Evolutionary conservation across 169 alveolate species (phyloP).

Genomic region (Neospora caninum): DNA sequence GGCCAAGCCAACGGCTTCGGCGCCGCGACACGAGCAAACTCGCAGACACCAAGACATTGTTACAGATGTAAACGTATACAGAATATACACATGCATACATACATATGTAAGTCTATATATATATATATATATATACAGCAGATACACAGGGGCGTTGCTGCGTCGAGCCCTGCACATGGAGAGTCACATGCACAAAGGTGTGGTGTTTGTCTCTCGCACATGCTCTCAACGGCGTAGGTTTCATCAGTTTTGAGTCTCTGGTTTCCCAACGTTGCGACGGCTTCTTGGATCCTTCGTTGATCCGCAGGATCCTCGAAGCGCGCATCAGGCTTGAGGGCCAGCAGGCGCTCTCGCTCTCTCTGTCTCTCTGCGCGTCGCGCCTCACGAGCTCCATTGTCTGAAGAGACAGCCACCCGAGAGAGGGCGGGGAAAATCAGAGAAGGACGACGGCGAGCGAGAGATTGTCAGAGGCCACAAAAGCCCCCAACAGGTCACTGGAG

Average conservation of each 20-base stretch:
- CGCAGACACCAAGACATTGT: no score
- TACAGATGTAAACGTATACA: no score
- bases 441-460: no score
- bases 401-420: not conserved
- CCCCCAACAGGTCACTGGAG: no score
- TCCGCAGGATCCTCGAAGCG: not conserved
- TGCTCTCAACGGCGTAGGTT: not conserved
- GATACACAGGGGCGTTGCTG: no score
- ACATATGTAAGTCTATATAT: no score
- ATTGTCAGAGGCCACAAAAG: no score
- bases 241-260: conserved; percentile 18
- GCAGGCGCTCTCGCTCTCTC: not conserved
- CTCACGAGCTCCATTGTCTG: not conserved
- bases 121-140: no score
- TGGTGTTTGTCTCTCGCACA: not conserved
- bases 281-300: not conserved
- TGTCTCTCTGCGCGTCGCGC: not conserved
- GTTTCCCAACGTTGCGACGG: not conserved
- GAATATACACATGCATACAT: not conserved
- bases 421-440: not conserved
- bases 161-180: no score
- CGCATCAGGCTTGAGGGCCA: conserved; percentile 7
- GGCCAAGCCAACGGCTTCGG: no score
- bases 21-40: no score
- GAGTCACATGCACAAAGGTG: not conserved